Evolutionary conservation across 2,329 filamentous ascomycete species (phyloP), one percentile per base, ranked within the genome.

Genomic region (Pezicula neosporulosa): DNA sequence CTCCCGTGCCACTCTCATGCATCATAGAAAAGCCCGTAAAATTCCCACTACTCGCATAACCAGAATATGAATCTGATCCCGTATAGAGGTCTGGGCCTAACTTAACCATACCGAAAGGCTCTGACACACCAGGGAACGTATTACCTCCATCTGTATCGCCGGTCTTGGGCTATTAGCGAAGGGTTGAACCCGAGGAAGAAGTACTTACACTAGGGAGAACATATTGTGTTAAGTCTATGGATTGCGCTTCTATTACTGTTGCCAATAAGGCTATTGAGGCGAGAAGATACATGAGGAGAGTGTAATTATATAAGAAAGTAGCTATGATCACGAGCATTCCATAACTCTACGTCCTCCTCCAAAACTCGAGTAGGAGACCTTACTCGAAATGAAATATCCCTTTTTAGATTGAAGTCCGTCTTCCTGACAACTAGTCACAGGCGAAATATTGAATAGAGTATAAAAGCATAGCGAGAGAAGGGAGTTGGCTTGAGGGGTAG

Each of bases 1-100:
- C 28, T 30, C 85, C 85, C 0, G 84, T 89, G 6, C 83, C 83
- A 54, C 77, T 81, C 61, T 85, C 82, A 56, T 86, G 83, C 59
- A 86, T 78, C 76, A 85, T 73, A 49, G 77, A 80, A 64, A 85
- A 85, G 4, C 79, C 81, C 0, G 75, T 80, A 56, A 84, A 77
- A 28, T 75, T 73, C 3, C 80, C 80, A 10, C 63, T 64, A 0
- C 72, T 59, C 35, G 70, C 69, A 56, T 77, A 79, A 35, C 78
- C 78, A 2, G 77, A 81, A 59, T 81, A 81, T 35, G 69, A 69
- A 56, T 80, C 76, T 6, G 65, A 66, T 13, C 72, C 72, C 12
- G 70, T 74, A 51, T 75, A 73, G 18, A 78, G 63, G 49, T 55
- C 53, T 35, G 50, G 53, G 6, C 54, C 54, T 27, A 54, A 44